Conservation (phyloP, 2,329 filamentous ascomycete genomes). For the Aspergillus carbonarius region DNA sequence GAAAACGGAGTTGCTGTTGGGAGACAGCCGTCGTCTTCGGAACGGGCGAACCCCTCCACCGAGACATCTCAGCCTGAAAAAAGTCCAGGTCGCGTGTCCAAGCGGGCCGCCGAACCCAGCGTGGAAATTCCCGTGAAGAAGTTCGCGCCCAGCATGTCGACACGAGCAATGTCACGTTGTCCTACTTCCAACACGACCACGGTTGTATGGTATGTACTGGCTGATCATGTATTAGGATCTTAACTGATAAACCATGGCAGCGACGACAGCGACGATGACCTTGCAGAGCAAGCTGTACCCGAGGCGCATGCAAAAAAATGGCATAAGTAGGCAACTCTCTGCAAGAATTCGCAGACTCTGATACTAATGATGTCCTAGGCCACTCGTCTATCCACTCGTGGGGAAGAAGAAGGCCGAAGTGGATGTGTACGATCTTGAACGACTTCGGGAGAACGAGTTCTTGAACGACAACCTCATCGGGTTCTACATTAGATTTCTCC, state of each 20-base stretch:
- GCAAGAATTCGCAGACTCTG: background rate
- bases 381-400: constrained; percentile 46
- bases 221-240: background rate
- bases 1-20: constrained; percentile 15
- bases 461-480: constrained; percentile 90
- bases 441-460: constrained; percentile 80
- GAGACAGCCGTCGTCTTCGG: background rate
- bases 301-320: constrained; percentile 21
- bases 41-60: background rate
- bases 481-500: constrained; percentile 78
- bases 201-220: constrained; percentile 20
- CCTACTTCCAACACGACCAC: constrained; percentile 11
- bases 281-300: constrained; percentile 6
- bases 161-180: constrained; percentile 32
- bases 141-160: constrained; percentile 24
- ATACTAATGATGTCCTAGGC: constrained; percentile 23
- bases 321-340: constrained; percentile 17
- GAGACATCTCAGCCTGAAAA: constrained; percentile 4
- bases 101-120: constrained; percentile 5
- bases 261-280: constrained; percentile 19
- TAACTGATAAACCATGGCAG: constrained; percentile 12
- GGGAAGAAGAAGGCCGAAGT: constrained; percentile 50
- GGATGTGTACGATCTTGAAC: constrained; percentile 53
- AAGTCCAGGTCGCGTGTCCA: constrained; percentile 11
- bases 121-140: constrained; percentile 34